These are phyloP conservation scores for Aurantiochytrium sp. DNA, from an alignment of 108 stramenopile species.

Conservation along the genomic window DNA sequence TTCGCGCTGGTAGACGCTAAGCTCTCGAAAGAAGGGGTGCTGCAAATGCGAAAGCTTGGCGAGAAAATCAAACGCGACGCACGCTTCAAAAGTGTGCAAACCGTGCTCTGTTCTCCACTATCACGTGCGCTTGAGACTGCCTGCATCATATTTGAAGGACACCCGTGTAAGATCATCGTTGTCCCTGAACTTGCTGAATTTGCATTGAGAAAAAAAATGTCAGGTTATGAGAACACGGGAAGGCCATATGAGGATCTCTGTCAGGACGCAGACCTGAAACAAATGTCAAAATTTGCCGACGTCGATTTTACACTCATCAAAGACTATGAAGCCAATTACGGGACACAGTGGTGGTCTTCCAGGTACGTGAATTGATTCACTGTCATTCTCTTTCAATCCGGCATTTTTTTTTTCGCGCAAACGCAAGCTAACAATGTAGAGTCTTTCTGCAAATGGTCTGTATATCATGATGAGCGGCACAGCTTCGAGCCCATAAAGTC, in stretches of 20 bases:
- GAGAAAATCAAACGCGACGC: no score
- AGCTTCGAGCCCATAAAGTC: neutral
- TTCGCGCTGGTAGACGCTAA: neutral
- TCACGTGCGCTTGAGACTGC: neutral
- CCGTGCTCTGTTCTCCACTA: neutral
- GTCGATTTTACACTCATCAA: neutral
- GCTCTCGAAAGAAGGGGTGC: neutral
- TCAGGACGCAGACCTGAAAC: neutral
- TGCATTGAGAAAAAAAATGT: neutral
- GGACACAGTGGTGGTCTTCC: neutral
- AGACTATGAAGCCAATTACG: neutral
- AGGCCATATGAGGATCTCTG: neutral
- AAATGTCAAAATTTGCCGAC: neutral
- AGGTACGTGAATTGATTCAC: neutral
- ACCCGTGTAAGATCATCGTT: neutral
- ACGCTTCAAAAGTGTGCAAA: neutral
- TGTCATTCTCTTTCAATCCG: neutral
- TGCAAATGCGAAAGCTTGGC: neutral
- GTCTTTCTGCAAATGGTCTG: neutral
- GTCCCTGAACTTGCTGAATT: conserved; percentile 1
- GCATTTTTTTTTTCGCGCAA: neutral
- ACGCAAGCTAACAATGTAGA: neutral
- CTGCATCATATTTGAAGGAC: neutral
- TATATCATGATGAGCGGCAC: no score
- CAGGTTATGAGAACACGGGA: conserved; percentile 7